Base-by-base conservation (phyloP, 768 basidiomycete species). In the Lactarius akahatsu region DNA sequence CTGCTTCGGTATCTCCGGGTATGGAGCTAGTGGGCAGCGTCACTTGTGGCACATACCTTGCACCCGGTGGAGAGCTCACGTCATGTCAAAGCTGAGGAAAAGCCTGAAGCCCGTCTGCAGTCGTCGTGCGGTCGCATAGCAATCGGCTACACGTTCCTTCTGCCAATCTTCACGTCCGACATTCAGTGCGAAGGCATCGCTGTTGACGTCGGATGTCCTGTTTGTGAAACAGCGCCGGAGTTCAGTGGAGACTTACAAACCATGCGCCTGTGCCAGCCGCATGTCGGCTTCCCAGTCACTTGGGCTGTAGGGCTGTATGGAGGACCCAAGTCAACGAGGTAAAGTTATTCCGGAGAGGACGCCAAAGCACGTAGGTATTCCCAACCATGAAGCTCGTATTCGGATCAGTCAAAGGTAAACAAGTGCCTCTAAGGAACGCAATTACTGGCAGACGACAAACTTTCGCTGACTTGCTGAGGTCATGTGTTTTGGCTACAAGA, bases 91-190 rank as follows among this genome's bases (percentile, higher is more conserved):
- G 59, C 72, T 76, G 20, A 80, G 43, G 66, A 79, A 78, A 36
- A 80, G 58, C 70, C 75, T 75, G 75, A 78, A 78, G 13, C 50
- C 62, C 43, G 64, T 65, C 3, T 65, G 64, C 30, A 81, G 80
- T 58, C 82, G 77, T 20, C 72, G 72, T 4, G 88, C 88, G 38
- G 87, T 85, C 54, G 80, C 72, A 72, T 85, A 91, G 50, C 70
- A 71, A 23, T 69, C 70, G 1, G 45, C 23, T 2, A 73, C 71
- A 3, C 73, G 69, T 7, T 60, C 63, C 26, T 41, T 61, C 52
- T 74, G 74, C 74, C 74, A 75, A 7, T 69, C 62, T 41, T 75
- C 74, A 1, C 41, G 34, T 2, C 74, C 74, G 3, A 74, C 61
- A 30, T 75, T 74, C 13, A 75, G 65, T 18, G 66, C 62, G 3